Conservation (phyloP, 2,329 filamentous ascomycete species). For the Cladosporium phlei region DNA sequence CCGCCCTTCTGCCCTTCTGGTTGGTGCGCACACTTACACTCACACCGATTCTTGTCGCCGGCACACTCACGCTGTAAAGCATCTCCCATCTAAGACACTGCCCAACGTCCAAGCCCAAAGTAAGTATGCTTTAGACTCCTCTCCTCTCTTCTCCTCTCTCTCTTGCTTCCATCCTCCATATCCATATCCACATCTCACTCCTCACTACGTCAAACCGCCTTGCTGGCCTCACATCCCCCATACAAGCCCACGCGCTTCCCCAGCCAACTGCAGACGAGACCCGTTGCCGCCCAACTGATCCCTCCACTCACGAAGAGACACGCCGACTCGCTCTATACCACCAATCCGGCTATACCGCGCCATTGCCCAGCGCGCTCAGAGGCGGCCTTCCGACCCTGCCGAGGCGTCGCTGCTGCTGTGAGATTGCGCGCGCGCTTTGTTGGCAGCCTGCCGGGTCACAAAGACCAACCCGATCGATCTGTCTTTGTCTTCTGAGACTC, state of each 20-base stretch:
- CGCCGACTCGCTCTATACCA: slow-evolving; percentile 4
- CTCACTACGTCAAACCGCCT: not conserved
- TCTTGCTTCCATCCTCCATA: not conserved
- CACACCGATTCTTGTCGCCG: slow-evolving; percentile 5
- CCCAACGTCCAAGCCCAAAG: too few species aligned
- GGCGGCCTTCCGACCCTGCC: not conserved
- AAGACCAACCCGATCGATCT: too few species aligned
- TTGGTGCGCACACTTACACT: slow-evolving; percentile 2
- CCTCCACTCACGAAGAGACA: slow-evolving; percentile 10
- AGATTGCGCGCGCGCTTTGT: slow-evolving; percentile 9
- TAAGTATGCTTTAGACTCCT: not conserved
- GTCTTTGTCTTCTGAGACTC: slow-evolving; percentile 2
- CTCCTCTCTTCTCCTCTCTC: not conserved
- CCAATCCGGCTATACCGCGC: slow-evolving; percentile 5
- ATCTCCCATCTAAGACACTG: not conserved
- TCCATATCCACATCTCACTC: not conserved
- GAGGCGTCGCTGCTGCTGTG: not conserved
- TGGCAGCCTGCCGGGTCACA: slow-evolving; percentile 9
- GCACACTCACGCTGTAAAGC: not conserved
- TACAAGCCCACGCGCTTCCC: slow-evolving; percentile 9
- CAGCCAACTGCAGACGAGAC: slow-evolving; percentile 4
- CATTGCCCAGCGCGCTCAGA: not conserved
- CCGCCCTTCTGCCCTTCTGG: not conserved
- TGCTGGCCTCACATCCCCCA: slow-evolving; percentile 2
- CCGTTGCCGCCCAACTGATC: slow-evolving; percentile 2